These are phyloP conservation scores for Entoloma clypeatum DNA, from an alignment of 1,284 basidiomycete genomes.

Conservation along the genomic window DNA sequence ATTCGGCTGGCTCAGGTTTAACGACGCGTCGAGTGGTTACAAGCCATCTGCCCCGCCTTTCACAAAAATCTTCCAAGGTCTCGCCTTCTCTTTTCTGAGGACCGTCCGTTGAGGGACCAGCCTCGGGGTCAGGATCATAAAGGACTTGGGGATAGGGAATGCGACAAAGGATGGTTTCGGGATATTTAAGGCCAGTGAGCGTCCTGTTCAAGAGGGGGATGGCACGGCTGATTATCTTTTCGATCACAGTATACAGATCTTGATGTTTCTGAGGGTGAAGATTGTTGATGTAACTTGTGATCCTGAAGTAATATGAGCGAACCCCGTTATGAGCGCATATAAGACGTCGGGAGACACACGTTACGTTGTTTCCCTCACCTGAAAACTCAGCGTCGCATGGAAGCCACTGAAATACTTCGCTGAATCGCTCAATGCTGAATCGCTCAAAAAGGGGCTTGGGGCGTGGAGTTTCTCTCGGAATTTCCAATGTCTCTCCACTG, in stretches of 20 bases:
- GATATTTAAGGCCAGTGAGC: slow-evolving; percentile 16
- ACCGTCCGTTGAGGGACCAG: slow-evolving; percentile 6
- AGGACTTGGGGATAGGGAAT: slow-evolving; percentile 7
- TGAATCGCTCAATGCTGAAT: slow-evolving; percentile 8
- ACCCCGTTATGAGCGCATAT: neutral
- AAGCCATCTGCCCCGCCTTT: slow-evolving; percentile 11
- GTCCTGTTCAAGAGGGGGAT: slow-evolving; percentile 24
- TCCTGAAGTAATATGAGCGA: slow-evolving; percentile 6
- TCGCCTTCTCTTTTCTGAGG: slow-evolving; percentile 15
- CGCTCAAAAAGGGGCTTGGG: neutral
- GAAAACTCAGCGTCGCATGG: slow-evolving; percentile 21
- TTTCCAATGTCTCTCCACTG: neutral
- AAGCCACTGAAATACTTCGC: slow-evolving; percentile 33
- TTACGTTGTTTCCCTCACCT: neutral
- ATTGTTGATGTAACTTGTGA: slow-evolving; percentile 23
- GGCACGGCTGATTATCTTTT: slow-evolving; percentile 16
- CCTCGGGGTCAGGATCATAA: slow-evolving; percentile 16
- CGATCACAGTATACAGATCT: slow-evolving; percentile 17
- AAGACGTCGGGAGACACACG: neutral
- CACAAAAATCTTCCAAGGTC: slow-evolving; percentile 9
- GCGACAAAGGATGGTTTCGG: slow-evolving; percentile 8
- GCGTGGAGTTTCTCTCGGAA: neutral
- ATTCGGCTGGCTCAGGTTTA: slow-evolving; percentile 22
- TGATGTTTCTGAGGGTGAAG: slow-evolving; percentile 18
- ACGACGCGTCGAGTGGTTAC: slow-evolving; percentile 17